phyloP scores from a whole-genome alignment of 2,329 filamentous ascomycete species.

The Colletotrichum acutatum region DNA sequence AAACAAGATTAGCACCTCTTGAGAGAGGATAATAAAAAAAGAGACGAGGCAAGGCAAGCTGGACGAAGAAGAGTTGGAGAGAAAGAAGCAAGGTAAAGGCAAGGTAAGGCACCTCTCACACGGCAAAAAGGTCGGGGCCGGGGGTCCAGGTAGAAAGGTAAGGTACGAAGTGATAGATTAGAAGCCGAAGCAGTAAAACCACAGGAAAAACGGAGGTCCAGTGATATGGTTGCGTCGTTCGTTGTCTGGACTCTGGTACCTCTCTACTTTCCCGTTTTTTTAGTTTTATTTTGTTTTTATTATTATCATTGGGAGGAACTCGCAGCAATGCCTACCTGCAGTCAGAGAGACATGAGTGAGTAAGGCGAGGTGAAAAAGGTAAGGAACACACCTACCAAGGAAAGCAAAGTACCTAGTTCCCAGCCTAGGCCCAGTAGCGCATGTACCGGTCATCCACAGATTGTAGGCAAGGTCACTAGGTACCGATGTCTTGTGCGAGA shows the following conservation, averaged over 20 bases:
- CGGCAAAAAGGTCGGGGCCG: not conserved
- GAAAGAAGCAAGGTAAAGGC: slow-evolving; percentile 14
- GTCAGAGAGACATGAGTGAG: not conserved
- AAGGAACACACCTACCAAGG: not conserved
- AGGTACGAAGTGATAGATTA: slow-evolving; percentile 15
- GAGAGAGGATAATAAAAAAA: not conserved
- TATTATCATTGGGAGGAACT: not conserved
- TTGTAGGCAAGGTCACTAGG: not conserved
- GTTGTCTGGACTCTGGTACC: slow-evolving; percentile 29
- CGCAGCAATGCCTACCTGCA: not conserved
- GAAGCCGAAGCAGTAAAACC: slow-evolving; percentile 22
- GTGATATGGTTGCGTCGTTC: slow-evolving; percentile 37
- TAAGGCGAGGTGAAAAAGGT: not conserved
- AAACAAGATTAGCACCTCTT: not conserved
- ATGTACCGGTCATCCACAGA: not conserved
- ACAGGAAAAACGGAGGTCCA: slow-evolving; percentile 21
- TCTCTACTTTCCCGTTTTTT: slow-evolving; percentile 20
- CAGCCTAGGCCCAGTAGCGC: not conserved
- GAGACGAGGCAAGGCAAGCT: not conserved
- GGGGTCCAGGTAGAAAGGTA: slow-evolving; percentile 3
- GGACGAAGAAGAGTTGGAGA: not conserved
- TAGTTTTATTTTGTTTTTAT: not conserved
- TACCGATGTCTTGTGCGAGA: not conserved
- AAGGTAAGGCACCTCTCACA: not conserved
- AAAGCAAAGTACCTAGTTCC: not conserved